phyloP scores from a whole-genome alignment of 805 yeast genomes.

The Wickerhamiella kurtzmanii region DNA sequence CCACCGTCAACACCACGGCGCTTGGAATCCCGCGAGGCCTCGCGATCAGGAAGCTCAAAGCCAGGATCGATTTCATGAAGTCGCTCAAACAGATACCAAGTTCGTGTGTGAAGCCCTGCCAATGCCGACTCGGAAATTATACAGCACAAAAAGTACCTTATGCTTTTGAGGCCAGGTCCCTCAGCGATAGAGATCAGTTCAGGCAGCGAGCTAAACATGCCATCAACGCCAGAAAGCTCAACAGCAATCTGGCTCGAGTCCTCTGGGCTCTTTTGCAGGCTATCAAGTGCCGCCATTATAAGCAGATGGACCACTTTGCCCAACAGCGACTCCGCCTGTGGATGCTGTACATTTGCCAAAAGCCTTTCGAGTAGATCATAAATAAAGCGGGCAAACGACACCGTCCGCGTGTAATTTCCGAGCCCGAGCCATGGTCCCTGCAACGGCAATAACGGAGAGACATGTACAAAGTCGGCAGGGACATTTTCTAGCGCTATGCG shows the following conservation, averaged over 20 bases:
- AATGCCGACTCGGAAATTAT: slow-evolving; percentile 3
- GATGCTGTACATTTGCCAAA: slow-evolving; percentile 17
- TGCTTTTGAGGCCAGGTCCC: slow-evolving; percentile 7
- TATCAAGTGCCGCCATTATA: slow-evolving; percentile 43
- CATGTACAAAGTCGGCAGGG: slow-evolving; percentile 40
- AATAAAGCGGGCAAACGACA: slow-evolving; percentile 19
- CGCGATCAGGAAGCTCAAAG: slow-evolving; percentile 18
- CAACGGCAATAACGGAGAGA: slow-evolving; percentile 34
- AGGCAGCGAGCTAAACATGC: slow-evolving; percentile 5
- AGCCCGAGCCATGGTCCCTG: slow-evolving; percentile 24
- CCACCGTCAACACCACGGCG: no score
- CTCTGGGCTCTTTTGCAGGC: slow-evolving; percentile 23
- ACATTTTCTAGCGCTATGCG: slow-evolving; percentile 30
- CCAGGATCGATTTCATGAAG: slow-evolving; percentile 10
- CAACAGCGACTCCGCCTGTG: slow-evolving; percentile 41
- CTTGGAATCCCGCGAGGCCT: no score
- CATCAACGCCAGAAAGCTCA: background rate
- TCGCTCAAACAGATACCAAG: slow-evolving; percentile 6
- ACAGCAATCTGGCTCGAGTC: slow-evolving; percentile 1
- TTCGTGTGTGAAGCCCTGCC: slow-evolving; percentile 6
- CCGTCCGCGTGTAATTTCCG: slow-evolving; percentile 20
- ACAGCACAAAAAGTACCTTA: slow-evolving; percentile 13
- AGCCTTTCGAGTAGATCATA: slow-evolving; percentile 8
- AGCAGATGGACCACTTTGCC: slow-evolving; percentile 52
- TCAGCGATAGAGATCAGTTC: slow-evolving; percentile 8